These are phyloP conservation scores for Boletellus deceptivus DNA, from an alignment of 1,284 basidiomycete species.

Conservation along the genomic window DNA sequence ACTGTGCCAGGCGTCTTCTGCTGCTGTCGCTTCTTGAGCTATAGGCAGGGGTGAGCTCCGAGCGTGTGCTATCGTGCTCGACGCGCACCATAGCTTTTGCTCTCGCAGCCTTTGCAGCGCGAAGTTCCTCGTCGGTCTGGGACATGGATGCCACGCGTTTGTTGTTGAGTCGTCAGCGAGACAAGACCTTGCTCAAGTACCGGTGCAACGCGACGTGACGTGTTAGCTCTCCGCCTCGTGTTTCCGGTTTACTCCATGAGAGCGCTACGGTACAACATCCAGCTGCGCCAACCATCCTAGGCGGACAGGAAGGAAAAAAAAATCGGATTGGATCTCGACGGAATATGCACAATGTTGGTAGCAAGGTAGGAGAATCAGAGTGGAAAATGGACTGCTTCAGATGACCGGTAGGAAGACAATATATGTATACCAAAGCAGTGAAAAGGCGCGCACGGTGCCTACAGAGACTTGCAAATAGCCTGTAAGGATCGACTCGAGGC, in stretches of 20 bases:
- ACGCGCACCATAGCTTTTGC: conserved; percentile 69
- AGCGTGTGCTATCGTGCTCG: conserved; percentile 5
- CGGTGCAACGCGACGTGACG: not conserved
- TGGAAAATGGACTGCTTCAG: conserved; percentile 29
- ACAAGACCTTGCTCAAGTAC: not conserved
- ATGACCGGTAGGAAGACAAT: conserved; percentile 32
- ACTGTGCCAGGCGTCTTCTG: conserved; percentile 49
- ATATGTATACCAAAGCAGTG: conserved; percentile 42
- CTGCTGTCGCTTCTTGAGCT: conserved; percentile 75
- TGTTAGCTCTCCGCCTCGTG: not conserved
- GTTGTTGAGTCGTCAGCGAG: conserved; percentile 1
- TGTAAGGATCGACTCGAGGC: conserved; percentile 64
- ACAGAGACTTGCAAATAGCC: conserved; percentile 35
- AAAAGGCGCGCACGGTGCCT: conserved; percentile 21
- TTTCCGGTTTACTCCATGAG: conserved; percentile 5
- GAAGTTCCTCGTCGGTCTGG: conserved; percentile 72
- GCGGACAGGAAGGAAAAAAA: conserved; percentile 4
- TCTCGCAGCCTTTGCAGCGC: conserved; percentile 74
- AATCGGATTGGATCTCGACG: conserved; percentile 27
- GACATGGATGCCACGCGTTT: conserved; percentile 14
- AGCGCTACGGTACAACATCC: not conserved
- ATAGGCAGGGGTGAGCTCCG: conserved; percentile 17
- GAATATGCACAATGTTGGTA: conserved; percentile 34
- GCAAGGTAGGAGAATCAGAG: conserved; percentile 22
- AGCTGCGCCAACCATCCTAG: not conserved